Conservation (phyloP, 1,284 basidiomycete genomes). For the Trichosporon sp. region DNA sequence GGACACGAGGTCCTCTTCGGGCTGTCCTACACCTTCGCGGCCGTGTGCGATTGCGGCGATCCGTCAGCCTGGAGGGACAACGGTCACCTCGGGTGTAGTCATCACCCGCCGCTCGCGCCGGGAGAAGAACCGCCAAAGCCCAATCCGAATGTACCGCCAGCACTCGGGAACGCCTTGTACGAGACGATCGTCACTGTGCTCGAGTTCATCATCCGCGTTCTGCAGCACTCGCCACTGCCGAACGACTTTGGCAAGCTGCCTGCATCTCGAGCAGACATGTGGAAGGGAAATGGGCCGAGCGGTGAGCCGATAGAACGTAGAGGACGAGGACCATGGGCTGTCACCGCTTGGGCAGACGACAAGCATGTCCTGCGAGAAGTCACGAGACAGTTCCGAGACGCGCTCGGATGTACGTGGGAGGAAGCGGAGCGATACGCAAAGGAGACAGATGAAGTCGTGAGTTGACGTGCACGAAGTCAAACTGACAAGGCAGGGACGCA, state of each 20-base stretch:
- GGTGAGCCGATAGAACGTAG: constrained; percentile 30
- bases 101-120: constrained; percentile 54
- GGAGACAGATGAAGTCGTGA: constrained; percentile 55
- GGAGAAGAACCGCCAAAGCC: constrained; percentile 31
- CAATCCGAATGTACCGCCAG: constrained; percentile 45
- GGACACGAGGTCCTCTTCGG: constrained; percentile 87
- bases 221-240: constrained; percentile 80
- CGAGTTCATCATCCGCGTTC: constrained; percentile 77
- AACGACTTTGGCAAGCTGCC: constrained; percentile 56
- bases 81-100: constrained; percentile 60
- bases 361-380: constrained; percentile 92
- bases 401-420: constrained; percentile 52
- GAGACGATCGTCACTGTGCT: constrained; percentile 69
- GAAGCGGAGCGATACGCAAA: constrained; percentile 57
- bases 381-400: constrained; percentile 68
- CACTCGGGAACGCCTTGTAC: constrained; percentile 65
- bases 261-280: constrained; percentile 57
- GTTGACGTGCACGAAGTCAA: not conserved
- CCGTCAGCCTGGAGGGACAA: constrained; percentile 68
- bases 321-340: constrained; percentile 66
- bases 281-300: constrained; percentile 17
- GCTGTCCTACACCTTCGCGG: constrained; percentile 80
- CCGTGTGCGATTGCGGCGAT: constrained; percentile 90
- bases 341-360: constrained; percentile 95
- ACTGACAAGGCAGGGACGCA: constrained; percentile 59